phyloP scores from a whole-genome alignment of 1,284 basidiomycete genomes.

The Cryptococcus amylolentus region DNA sequence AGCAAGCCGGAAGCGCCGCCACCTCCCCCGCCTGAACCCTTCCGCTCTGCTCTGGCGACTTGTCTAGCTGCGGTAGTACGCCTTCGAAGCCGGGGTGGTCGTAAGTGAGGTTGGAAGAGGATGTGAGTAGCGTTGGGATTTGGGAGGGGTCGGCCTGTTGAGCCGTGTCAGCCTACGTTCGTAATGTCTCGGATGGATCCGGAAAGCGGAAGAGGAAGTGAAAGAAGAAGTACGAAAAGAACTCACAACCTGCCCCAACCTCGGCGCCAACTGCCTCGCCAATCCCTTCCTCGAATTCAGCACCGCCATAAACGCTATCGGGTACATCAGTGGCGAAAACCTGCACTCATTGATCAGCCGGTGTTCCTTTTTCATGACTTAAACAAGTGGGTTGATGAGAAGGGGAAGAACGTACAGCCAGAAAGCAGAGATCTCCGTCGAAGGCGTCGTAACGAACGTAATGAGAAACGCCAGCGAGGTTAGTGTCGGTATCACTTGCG shows the following conservation, averaged over 20 bases:
- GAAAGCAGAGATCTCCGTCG: conserved; percentile 5
- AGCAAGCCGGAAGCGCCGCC: no score
- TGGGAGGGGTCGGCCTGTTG: neutral
- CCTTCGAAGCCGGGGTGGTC: no score
- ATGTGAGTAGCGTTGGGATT: neutral
- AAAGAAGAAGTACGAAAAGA: neutral
- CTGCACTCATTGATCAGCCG: neutral
- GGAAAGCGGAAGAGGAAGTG: neutral
- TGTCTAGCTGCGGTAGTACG: no score
- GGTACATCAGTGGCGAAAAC: conserved; percentile 10
- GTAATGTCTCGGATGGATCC: neutral
- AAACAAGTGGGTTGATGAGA: neutral
- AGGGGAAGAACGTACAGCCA: conserved; percentile 7
- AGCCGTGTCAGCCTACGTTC: neutral
- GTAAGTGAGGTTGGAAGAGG: no score
- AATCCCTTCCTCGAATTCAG: conserved; percentile 8
- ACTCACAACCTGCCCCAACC: neutral
- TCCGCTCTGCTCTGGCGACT: no score
- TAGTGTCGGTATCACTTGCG: conserved; percentile 8
- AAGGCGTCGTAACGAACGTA: neutral
- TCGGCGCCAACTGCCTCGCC: neutral
- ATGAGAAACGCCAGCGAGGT: conserved; percentile 6
- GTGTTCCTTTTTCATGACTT: neutral
- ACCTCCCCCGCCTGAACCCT: no score
- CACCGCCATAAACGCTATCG: conserved; percentile 6